Evolutionary conservation across 2,329 filamentous ascomycete genomes (phyloP).

Genomic region (Chaetomium sp.): DNA sequence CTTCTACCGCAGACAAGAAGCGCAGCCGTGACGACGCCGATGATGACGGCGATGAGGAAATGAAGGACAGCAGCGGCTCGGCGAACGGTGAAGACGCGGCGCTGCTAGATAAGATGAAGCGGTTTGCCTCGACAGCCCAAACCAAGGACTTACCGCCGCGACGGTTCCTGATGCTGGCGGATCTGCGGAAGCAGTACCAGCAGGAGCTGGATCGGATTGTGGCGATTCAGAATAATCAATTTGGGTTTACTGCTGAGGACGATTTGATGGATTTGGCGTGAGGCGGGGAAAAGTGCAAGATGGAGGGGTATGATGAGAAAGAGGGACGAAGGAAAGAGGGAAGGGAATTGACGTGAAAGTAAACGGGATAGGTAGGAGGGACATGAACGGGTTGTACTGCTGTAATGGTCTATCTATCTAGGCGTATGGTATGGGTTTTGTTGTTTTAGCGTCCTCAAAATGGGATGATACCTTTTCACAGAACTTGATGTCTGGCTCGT

Average conservation of each 20-base stretch:
- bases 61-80: slow-evolving; percentile 11
- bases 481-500: not conserved
- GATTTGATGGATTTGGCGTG: slow-evolving; percentile 49
- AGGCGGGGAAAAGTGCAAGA: not conserved
- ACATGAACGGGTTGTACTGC: not conserved
- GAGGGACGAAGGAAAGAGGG: not conserved
- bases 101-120: slow-evolving; percentile 24
- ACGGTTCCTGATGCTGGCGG: slow-evolving; percentile 75
- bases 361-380: not conserved
- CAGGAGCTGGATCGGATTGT: slow-evolving; percentile 81
- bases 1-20: not conserved
- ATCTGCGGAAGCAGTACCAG: slow-evolving; percentile 84
- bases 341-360: not conserved
- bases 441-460: slow-evolving; percentile 4
- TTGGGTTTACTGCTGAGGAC: slow-evolving; percentile 59
- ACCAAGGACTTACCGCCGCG: slow-evolving; percentile 45
- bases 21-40: slow-evolving; percentile 3
- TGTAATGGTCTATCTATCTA: slow-evolving; percentile 2
- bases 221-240: slow-evolving; percentile 82
- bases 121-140: slow-evolving; percentile 15
- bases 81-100: slow-evolving; percentile 14
- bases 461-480: not conserved
- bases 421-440: slow-evolving; percentile 1
- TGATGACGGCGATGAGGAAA: slow-evolving; percentile 3
- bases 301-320: not conserved